Percentiles rank a stretch among this genome's conserved stretches.
Evolutionary conservation across 306 rosid species (phyloP).

Genomic region (Fragaria nilgerrensis): DNA sequence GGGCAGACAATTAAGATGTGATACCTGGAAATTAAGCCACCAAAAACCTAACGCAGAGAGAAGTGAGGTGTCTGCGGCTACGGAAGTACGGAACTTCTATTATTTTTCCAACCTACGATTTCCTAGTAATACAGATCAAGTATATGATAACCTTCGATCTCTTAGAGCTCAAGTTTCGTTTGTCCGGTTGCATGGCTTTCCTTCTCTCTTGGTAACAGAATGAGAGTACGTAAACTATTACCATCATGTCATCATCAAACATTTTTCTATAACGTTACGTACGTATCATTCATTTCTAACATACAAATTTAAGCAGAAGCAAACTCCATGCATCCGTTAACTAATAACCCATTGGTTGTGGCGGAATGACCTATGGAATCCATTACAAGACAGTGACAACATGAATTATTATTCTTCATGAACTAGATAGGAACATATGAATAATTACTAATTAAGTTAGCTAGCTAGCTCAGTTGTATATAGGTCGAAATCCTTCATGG

Average conservation of each 20-base stretch:
- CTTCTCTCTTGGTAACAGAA: neutral
- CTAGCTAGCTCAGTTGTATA: neutral
- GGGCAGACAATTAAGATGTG: too few relatives aligned
- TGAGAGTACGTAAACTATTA: neutral
- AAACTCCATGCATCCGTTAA: neutral
- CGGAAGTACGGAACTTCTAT: neutral
- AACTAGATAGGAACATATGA: neutral
- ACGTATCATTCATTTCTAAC: neutral
- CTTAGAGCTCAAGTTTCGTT: neutral
- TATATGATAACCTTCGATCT: neutral
- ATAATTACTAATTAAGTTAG: neutral
- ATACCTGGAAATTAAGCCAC: too few relatives aligned
- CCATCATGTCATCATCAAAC: neutral
- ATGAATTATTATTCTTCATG: neutral
- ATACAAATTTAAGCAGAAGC: neutral
- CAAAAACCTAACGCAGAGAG: too few relatives aligned
- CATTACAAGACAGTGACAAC: neutral
- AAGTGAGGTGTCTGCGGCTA: too few relatives aligned
- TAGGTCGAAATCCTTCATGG: neutral
- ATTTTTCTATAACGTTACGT: neutral
- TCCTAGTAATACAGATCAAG: neutral
- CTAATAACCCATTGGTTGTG: neutral
- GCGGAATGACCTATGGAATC: neutral
- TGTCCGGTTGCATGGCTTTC: neutral
- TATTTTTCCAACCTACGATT: neutral